A percentile compares a stretch with the other conserved stretches of the same genome.
Conservation (phyloP, 1,139 yeast species). For the Geotrichum cucujoidarum region DNA sequence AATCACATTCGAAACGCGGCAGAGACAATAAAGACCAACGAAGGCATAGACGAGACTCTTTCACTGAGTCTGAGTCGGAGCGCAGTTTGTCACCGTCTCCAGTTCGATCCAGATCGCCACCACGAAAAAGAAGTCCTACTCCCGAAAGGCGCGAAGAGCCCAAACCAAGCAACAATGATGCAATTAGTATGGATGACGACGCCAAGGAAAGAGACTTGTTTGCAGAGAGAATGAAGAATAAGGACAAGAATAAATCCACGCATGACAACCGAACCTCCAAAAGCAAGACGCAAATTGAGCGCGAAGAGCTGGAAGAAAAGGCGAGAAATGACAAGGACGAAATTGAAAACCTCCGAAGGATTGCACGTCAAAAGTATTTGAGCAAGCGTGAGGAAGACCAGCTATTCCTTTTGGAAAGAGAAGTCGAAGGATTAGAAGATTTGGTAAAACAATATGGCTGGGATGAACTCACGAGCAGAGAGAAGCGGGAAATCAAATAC, state of each 20-base stretch:
- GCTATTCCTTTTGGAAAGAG: conserved; percentile 43
- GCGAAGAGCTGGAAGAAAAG: conserved; percentile 25
- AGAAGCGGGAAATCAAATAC: conserved; percentile 49
- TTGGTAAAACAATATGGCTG: conserved; percentile 47
- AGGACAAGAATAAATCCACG: conserved; percentile 23
- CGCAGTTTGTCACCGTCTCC: not conserved
- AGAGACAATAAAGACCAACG: not conserved
- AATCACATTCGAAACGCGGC: not conserved
- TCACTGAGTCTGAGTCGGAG: not conserved
- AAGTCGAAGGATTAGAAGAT: conserved; percentile 46
- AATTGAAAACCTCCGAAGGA: conserved; percentile 38
- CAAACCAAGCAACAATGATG: conserved; percentile 18
- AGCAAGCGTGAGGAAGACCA: conserved; percentile 47
- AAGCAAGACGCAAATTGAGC: conserved; percentile 17
- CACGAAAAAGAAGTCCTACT: too few species aligned
- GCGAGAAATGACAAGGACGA: conserved; percentile 27
- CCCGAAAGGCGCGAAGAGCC: conserved; percentile 16
- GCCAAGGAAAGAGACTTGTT: conserved; percentile 34
- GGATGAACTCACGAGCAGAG: conserved; percentile 45
- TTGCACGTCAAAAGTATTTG: conserved; percentile 49
- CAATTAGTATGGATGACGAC: conserved; percentile 26
- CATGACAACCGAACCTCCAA: conserved; percentile 10
- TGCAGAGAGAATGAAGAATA: conserved; percentile 29
- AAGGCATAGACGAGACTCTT: conserved; percentile 7
- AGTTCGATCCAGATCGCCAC: conserved; percentile 7